Base-by-base conservation (phyloP, 2,329 filamentous ascomycete genomes). In the Ramichloridium luteum region DNA sequence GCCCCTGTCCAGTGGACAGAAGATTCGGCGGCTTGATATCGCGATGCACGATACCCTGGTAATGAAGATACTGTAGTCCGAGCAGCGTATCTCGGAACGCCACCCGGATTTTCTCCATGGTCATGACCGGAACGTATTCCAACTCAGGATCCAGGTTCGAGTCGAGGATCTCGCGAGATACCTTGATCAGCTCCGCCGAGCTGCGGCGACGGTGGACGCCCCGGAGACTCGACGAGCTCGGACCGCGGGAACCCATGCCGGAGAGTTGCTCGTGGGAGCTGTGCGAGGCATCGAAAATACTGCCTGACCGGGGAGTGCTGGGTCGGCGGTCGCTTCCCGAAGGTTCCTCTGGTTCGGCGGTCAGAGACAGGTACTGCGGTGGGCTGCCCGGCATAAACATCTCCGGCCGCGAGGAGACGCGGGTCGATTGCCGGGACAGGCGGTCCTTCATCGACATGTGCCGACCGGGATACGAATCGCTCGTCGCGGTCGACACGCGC, bases 51-150 rank as follows among this genome's bases (percentile, higher is more conserved):
- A 67, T 62, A n/a, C 61, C 60, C 40, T 68, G 64, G 37, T 61
- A 65, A 45, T 68, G 64, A 6, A 98, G 68, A 54, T 96, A 98
- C 54, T 98, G 86, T 13, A 98, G 62, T 3, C 90, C 90, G 22
- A 96, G 67, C 2, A 98, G 77, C 0, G 88, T 93, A 55, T 98
- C 90, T 42, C 88, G 72, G 57, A 98, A 96, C 0, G 83, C 80
- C 22, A 74, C 75, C 16, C 86, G 77, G 10, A 86, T 80, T 53
- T 88, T 76, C 15, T 79, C 72, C 20, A 93, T 68, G 1, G 88
- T 93, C 60, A 98, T 81, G 58, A 86, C 85, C 11, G 90, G 90
- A 11, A 96, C 88, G 50, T 90, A 93, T 20, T 80, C 83, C 55
- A 84, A 84, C 53, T 96, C 86, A 46, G 93, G 84, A 20, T 83